Base-by-base conservation (phyloP, 352 stramenopile genomes). In the Globisporangium echinulatum region DNA sequence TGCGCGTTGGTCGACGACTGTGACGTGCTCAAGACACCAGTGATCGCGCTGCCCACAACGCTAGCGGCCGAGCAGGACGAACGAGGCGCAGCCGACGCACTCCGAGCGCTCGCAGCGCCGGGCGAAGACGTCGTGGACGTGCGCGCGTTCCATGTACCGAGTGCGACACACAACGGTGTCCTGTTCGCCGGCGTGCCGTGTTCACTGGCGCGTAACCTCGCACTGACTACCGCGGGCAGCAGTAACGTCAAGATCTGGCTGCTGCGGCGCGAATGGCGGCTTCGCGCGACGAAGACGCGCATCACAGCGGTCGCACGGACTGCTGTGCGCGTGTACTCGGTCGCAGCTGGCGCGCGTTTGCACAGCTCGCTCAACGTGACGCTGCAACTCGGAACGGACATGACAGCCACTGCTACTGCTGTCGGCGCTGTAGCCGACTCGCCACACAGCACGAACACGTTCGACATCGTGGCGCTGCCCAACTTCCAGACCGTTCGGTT, bases 41-140 rank as follows among this genome's bases (percentile, higher is more conserved):
- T 37, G 11, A 17, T 44, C 5, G n/a, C 52, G 4, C 25, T 53
- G 15, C 8, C 17, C 4, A 58, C 14, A 38, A 54, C 25, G 55
- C 7, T 6, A 33, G 25, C 14, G 37, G 60, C 17, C 48, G 14
- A 17, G 8, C 53, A 68, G 53, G 56, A 58, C 44, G 59, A 74
- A 38, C 54, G 54, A 17, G 40, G 54, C 25, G 49, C 69, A 15
- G 4, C 59, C 37, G 25, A 55, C 15, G 59, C 63, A 7, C 17
- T 66, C 8, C 33, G 53, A 50, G 48, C 36, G 13, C 47, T 76
- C 37, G 17, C 63, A 11, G 1, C 62, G 8, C 5, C 61, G 3
- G 57, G 39, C 17, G 69, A 76, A 52, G 50, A 42, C 2, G 19
- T 64, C 0, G 14, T 54, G 49, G 52, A 55, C 15, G 15, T 60